Conservation (phyloP, 2,329 filamentous ascomycete species). For the Davidsoniella eucalypti region DNA sequence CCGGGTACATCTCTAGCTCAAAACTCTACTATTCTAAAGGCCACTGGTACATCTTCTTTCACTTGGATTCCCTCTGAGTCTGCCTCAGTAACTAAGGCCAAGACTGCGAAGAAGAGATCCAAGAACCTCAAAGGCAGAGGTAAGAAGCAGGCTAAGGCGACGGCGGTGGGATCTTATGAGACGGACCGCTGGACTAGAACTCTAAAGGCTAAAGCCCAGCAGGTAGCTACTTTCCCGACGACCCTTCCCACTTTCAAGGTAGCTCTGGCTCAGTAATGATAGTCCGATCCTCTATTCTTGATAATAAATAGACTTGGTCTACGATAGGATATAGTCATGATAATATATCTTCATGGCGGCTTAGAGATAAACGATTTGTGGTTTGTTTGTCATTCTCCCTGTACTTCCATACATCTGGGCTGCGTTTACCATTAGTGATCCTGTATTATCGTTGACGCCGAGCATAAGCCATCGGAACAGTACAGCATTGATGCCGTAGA, state of each 20-base stretch:
- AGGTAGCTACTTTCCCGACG: too few relatives aligned
- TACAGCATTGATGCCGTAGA: slow-evolving; percentile 29
- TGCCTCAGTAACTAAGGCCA: too few relatives aligned
- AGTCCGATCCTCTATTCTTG: too few relatives aligned
- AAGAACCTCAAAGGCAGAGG: too few relatives aligned
- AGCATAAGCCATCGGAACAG: slow-evolving; percentile 41
- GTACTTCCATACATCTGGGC: slow-evolving; percentile 38
- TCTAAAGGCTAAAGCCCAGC: too few relatives aligned
- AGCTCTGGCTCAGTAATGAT: too few relatives aligned
- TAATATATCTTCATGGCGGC: not conserved
- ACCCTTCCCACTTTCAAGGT: too few relatives aligned
- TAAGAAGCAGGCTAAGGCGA: too few relatives aligned
- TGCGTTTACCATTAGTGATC: slow-evolving; percentile 39
- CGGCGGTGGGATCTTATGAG: too few relatives aligned
- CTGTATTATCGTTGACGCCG: slow-evolving; percentile 32
- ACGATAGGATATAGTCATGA: not conserved
- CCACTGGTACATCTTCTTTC: slow-evolving; percentile 5
- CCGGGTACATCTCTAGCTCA: slow-evolving; percentile 2
- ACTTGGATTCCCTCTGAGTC: not conserved
- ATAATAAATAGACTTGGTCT: too few relatives aligned
- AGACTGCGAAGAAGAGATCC: too few relatives aligned
- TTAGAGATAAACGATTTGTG: slow-evolving; percentile 18
- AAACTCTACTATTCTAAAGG: slow-evolving; percentile 4
- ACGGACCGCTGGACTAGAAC: too few relatives aligned
- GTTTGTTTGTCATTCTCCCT: slow-evolving; percentile 28